phyloP scores from a whole-genome alignment of 148 eudicot genomes.

The Rhododendron griersonianum region DNA sequence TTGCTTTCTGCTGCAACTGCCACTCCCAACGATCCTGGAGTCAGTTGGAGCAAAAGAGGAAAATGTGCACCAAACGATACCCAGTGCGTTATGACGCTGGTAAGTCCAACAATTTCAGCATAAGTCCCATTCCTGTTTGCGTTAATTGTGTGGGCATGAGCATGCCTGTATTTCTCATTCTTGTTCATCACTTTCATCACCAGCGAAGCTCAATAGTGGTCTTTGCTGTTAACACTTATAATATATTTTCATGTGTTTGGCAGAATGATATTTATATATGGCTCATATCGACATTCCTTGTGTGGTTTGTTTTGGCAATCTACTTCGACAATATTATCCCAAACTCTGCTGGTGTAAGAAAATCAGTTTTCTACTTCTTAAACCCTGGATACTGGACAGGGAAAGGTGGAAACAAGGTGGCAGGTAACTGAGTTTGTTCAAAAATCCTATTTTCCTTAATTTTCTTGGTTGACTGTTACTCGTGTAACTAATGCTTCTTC shows the following conservation, averaged over 20 bases:
- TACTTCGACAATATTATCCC: slow-evolving; percentile 89
- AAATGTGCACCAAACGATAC: slow-evolving; percentile 57
- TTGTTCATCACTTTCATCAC: background rate
- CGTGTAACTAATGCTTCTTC: background rate
- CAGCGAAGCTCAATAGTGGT: background rate
- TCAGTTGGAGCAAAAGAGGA: slow-evolving; percentile 56
- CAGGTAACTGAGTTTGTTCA: slow-evolving; percentile 41
- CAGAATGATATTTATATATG: slow-evolving; percentile 68
- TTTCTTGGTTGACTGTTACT: slow-evolving; percentile 4
- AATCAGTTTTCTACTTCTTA: slow-evolving; percentile 62
- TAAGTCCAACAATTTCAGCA: slow-evolving; percentile 19
- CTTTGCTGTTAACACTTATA: background rate
- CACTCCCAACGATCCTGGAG: slow-evolving; percentile 54
- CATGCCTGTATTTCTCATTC: background rate
- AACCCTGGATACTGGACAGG: slow-evolving; percentile 87
- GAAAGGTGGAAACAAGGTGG: slow-evolving; percentile 58
- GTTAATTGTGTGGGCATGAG: background rate
- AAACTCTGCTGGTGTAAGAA: slow-evolving; percentile 78
- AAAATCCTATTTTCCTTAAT: background rate
- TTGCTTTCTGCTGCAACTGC: slow-evolving; percentile 51
- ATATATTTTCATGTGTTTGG: slow-evolving; percentile 6
- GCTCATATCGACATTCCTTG: slow-evolving; percentile 45
- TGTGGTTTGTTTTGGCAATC: slow-evolving; percentile 75
- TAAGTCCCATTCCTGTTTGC: background rate
- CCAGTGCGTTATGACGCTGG: slow-evolving; percentile 52